A percentile compares a stretch with the other conserved stretches of the same genome.
Conservation (phyloP, 345 rosid species). For the Moricandia arvensis region DNA sequence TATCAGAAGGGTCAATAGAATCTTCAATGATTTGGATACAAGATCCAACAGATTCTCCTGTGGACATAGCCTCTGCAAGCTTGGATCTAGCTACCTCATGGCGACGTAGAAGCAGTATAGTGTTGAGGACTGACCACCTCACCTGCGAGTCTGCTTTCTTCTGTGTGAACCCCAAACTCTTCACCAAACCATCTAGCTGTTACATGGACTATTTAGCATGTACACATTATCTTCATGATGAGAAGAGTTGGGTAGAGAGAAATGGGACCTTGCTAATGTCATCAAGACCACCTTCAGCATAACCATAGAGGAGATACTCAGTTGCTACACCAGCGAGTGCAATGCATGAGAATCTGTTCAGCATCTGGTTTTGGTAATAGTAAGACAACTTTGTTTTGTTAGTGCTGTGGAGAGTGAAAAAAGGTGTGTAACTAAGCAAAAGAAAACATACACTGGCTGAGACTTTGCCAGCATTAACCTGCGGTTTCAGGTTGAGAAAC, state of each 20-base stretch:
- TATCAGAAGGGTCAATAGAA: slow-evolving; percentile 44
- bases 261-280: slow-evolving; percentile 57
- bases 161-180: slow-evolving; percentile 78
- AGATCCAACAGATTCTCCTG: slow-evolving; percentile 66
- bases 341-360: slow-evolving; percentile 89
- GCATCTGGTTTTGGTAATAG: slow-evolving; percentile 44
- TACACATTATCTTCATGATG: not conserved
- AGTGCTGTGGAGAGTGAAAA: not conserved
- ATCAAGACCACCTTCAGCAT: slow-evolving; percentile 31
- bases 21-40: slow-evolving; percentile 68
- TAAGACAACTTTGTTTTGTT: not conserved
- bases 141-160: slow-evolving; percentile 89
- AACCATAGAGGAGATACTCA: slow-evolving; percentile 72
- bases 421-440: not conserved
- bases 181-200: slow-evolving; percentile 68
- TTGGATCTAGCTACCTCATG: slow-evolving; percentile 63
- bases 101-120: slow-evolving; percentile 65
- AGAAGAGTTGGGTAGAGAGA: not conserved
- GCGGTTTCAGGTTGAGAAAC: slow-evolving; percentile 24
- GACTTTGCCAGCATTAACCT: slow-evolving; percentile 80
- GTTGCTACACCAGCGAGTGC: slow-evolving; percentile 84
- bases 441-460: slow-evolving; percentile 56
- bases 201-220: not conserved
- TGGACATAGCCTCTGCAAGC: slow-evolving; percentile 73
- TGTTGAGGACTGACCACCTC: slow-evolving; percentile 84